Evolutionary conservation across 2,329 filamentous ascomycete genomes (phyloP).

Genomic region (Clonostachys chloroleuca): DNA sequence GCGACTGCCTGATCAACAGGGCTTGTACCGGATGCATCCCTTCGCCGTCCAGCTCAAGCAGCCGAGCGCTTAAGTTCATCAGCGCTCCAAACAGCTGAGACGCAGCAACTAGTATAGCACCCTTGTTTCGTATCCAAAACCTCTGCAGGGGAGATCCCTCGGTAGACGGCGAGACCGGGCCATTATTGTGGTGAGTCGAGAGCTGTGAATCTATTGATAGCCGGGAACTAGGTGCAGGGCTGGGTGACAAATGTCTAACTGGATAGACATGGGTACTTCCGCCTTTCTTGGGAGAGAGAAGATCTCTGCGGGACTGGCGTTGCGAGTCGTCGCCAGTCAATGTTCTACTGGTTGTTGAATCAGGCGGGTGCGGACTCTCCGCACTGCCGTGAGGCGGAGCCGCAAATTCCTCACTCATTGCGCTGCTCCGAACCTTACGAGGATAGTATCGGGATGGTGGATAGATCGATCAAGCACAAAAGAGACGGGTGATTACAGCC

Average conservation of each 20-base stretch:
- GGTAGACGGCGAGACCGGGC: not conserved
- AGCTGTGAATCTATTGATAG: constrained; percentile 3
- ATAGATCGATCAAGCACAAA: too few relatives aligned
- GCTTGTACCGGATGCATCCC: constrained; percentile 82
- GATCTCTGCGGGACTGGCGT: not conserved
- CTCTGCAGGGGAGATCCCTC: constrained; percentile 13
- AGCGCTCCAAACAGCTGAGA: constrained; percentile 77
- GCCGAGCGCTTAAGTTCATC: constrained; percentile 79
- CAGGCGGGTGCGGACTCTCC: not conserved
- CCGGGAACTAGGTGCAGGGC: constrained; percentile 11
- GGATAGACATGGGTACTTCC: not conserved
- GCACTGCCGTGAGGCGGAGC: not conserved
- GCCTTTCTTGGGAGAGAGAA: not conserved
- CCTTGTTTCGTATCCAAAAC: constrained; percentile 64
- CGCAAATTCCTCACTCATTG: not conserved
- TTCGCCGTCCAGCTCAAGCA: constrained; percentile 68
- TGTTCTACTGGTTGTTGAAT: not conserved
- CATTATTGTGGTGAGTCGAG: not conserved
- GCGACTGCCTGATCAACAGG: constrained; percentile 72
- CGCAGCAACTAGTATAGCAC: constrained; percentile 66
- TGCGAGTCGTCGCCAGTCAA: not conserved
- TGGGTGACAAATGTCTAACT: constrained; percentile 8
- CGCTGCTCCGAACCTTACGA: too few relatives aligned
- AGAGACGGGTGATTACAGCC: too few relatives aligned
- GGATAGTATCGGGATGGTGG: too few relatives aligned